A percentile compares a stretch with the other conserved stretches of the same genome.
Conservation (phyloP, 2,329 filamentous ascomycete species). For the Colletotrichum sp. region DNA sequence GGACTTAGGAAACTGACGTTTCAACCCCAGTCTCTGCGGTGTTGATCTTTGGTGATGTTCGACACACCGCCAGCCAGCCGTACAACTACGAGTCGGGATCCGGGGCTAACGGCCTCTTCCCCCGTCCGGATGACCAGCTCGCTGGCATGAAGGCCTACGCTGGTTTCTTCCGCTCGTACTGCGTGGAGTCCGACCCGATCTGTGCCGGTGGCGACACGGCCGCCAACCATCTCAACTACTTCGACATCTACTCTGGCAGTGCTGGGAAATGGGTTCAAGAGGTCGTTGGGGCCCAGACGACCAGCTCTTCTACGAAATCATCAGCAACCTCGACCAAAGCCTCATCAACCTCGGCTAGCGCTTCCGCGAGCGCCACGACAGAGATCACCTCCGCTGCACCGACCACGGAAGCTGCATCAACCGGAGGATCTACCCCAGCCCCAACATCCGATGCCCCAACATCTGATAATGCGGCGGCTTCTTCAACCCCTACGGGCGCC, state of each 20-base stretch:
- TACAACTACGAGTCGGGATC: slow-evolving; percentile 36
- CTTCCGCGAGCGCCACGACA: background rate
- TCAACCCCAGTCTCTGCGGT: slow-evolving; percentile 31
- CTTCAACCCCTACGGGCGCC: background rate
- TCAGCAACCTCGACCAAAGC: background rate
- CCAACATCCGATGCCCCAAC: background rate
- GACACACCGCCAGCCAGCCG: slow-evolving; percentile 36
- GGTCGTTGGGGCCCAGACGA: background rate
- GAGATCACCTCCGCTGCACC: background rate
- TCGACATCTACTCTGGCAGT: slow-evolving; percentile 6
- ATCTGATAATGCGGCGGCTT: background rate
- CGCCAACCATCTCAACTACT: slow-evolving; percentile 39
- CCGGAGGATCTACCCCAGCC: background rate
- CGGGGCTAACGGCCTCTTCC: slow-evolving; percentile 28
- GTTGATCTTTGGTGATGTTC: slow-evolving; percentile 37
- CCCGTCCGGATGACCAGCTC: slow-evolving; percentile 32
- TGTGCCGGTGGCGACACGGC: slow-evolving; percentile 39
- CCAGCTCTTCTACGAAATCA: background rate
- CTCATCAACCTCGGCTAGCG: background rate
- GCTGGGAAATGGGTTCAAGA: slow-evolving; percentile 17
- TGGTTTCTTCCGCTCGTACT: slow-evolving; percentile 35
- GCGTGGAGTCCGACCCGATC: slow-evolving; percentile 39
- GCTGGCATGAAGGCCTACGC: slow-evolving; percentile 31
- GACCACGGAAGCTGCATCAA: background rate
- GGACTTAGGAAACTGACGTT: background rate